phyloP scores from a whole-genome alignment of 306 rosid species.

The Elaeagnus macrophylla region DNA sequence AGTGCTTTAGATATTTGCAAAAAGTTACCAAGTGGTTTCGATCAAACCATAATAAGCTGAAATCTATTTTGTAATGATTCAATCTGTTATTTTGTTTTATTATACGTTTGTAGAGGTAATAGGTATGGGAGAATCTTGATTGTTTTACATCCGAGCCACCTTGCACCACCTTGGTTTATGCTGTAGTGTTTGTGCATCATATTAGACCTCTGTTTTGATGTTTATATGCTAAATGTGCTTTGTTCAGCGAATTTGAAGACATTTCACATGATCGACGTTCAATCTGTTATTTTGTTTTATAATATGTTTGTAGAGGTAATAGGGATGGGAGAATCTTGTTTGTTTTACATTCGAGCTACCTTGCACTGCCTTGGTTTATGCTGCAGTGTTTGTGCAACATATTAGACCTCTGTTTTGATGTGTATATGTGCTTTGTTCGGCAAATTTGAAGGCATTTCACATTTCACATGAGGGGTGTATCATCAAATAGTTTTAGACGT shows the following conservation, averaged over 20 bases:
- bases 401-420: constrained; percentile 21
- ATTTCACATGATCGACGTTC: constrained; percentile 57
- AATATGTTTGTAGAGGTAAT: neutral
- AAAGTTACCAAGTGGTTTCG: constrained; percentile 69
- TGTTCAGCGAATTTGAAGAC: constrained; percentile 76
- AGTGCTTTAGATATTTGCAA: constrained; percentile 69
- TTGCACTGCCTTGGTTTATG: constrained; percentile 2
- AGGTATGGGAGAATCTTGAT: neutral
- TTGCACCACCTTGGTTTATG: constrained; percentile 2
- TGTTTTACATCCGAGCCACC: too few species aligned
- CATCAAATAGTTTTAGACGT: constrained; percentile 52
- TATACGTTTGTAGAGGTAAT: neutral
- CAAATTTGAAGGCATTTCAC: constrained; percentile 63
- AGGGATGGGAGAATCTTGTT: neutral
- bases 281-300: constrained; percentile 19
- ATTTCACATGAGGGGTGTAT: constrained; percentile 49
- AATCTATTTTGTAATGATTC: constrained; percentile 6
- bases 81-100: neutral
- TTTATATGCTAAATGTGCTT: neutral
- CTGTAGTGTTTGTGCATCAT: constrained; percentile 2
- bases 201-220: constrained; percentile 21
- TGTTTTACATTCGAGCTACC: too few species aligned
- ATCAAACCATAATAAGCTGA: constrained; percentile 66
- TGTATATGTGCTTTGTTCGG: constrained; percentile 26
- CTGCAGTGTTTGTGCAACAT: constrained; percentile 1